Evolutionary conservation across 2,329 filamentous ascomycete species (phyloP), one percentile per base, ranked within the genome.

Genomic region (Hortaea werneckii): DNA sequence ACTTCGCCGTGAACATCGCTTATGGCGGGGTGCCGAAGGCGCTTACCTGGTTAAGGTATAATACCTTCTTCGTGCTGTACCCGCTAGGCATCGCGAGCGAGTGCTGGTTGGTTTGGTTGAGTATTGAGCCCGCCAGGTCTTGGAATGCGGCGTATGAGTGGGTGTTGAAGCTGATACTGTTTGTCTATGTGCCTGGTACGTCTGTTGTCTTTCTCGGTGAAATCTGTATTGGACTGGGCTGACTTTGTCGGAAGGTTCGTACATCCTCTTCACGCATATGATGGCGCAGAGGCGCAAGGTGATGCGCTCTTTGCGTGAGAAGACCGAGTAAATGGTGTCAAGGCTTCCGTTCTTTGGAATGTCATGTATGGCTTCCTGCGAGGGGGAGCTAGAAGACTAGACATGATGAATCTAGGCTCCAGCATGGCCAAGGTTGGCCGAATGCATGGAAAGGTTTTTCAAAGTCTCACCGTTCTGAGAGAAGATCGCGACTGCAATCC

Each of bases 191-290:
- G 39, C 88, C 88, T 39, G 84, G 86, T 85, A 71, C 62, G 79
- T 74, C 43, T 5, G 29, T 2, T 20, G 20, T 20, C 20, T 20
- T 20, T 20, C n/a, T n/a, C n/a, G n/a, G n/a, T n/a, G n/a, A n/a
- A n/a, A n/a, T n/a, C n/a, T n/a, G n/a, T n/a, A n/a, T n/a, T n/a
- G n/a, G n/a, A 20, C 20, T 20, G 20, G 2, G 20, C 20, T 20
- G 20, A 20, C 20, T 2, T 2, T 4, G 20, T 10, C 5, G 10
- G 12, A 10, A 83, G 87, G 71, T 60, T 78, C 85, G 4, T 94
- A 92, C 59, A 77, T 94, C 46, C 69, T 96, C 47, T 96, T 92
- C 64, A 87, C 85, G 20, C 85, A 98, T 67, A 96, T 98, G 92
- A 86, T 96, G 74, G 75, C 76, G 50, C 92, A 98, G 75, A 76